Evolutionary conservation across 2,329 filamentous ascomycete species (phyloP), one percentile per base, ranked within the genome.

Genomic region (Verticillium longisporum): DNA sequence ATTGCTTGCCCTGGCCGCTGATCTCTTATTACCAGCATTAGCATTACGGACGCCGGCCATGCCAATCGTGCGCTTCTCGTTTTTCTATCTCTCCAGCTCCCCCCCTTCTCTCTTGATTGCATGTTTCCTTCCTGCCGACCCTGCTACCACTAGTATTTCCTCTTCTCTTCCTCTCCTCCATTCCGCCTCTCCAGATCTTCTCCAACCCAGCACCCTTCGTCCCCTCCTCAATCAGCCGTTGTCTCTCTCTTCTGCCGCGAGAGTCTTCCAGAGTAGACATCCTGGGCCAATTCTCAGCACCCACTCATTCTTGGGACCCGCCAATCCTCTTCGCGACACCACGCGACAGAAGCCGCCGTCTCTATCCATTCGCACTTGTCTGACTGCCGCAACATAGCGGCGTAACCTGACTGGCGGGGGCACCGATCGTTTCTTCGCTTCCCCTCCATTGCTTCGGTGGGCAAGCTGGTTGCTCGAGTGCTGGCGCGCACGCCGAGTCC

Each of bases 1-100:
- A 58, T 21, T 50, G 41, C 41, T 18, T 50, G 21, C 34, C 58
- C 58, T 59, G 58, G 26, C 31, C 21, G 58, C 33, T 59, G 58
- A 59, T 58, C 56, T 58, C 60, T 58, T 45, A 61, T 55, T 34
- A 55, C 59, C 55, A 50, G 41, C 41, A 50, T 50, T 50, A 50
- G 41, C n/a, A 50, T 50, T 50, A 50, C 6, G 41, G 41, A 50
- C 14, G 41, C 41, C 31, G 55, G 55, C 41, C 36, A 58, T 55
- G 58, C 21, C 55, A 41, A 45, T 55, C n/a, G 41, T 18, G 41
- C 15, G n/a, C n/a, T n/a, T n/a, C n/a, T n/a, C n/a, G n/a, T n/a
- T n/a, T n/a, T n/a, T n/a, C n/a, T n/a, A n/a, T n/a, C n/a, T n/a
- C n/a, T n/a, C n/a, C n/a, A n/a, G 41, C 41, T 50, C 41, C 21